phyloP scores from a whole-genome alignment of 805 yeast species.

The Ogataea sp. region DNA sequence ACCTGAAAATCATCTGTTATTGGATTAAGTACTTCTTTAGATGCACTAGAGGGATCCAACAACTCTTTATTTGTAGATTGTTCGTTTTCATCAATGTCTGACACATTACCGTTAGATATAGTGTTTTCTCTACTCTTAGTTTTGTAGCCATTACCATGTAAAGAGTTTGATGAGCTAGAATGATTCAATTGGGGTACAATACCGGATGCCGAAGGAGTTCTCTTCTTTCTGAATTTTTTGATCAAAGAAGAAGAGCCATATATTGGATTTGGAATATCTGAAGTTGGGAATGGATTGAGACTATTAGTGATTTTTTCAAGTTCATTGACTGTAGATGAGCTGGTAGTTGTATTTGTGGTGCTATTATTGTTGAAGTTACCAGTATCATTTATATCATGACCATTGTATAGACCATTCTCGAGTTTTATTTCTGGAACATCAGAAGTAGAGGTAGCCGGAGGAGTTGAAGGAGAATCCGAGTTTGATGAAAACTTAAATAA shows the following conservation, averaged over 20 bases:
- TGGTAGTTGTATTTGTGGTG: background rate
- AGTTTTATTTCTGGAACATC: background rate
- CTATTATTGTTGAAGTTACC: background rate
- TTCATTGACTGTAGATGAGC: no score
- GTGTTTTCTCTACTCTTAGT: background rate
- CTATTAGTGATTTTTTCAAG: no score
- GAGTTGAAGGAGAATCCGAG: slow-evolving; percentile 4
- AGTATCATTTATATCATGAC: background rate
- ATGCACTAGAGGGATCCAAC: background rate
- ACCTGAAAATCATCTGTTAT: slow-evolving; percentile 17
- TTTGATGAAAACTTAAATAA: slow-evolving; percentile 19
- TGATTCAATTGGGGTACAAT: slow-evolving; percentile 2
- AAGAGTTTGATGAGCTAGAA: background rate
- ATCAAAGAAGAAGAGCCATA: slow-evolving; percentile 16
- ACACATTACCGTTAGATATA: background rate
- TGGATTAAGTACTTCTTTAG: slow-evolving; percentile 9
- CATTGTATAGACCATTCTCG: no score
- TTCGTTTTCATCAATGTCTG: no score
- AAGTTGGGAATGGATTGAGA: no score
- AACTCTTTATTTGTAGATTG: background rate
- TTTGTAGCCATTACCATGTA: slow-evolving; percentile 1
- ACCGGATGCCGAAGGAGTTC: slow-evolving; percentile 24
- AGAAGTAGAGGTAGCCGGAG: background rate
- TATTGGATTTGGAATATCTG: background rate
- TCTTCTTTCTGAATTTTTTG: slow-evolving; percentile 22